Evolutionary conservation across 495 filamentous ascomycete genomes (phyloP).

Genomic region (Eremomyces bilateralis): DNA sequence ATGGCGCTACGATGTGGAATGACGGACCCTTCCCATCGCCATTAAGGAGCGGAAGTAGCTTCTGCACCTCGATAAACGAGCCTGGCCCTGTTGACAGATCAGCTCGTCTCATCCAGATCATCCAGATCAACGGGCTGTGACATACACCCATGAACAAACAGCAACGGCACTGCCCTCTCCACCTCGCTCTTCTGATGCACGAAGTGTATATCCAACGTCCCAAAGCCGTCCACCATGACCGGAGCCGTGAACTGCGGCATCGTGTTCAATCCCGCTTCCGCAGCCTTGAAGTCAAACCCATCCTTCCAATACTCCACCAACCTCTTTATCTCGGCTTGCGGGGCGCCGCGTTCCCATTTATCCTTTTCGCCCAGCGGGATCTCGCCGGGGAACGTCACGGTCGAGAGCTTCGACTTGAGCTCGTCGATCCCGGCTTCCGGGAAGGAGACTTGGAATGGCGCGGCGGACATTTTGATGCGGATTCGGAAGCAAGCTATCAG

Average conservation of each 20-base stretch:
- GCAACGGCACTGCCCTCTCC: slow-evolving; percentile 15
- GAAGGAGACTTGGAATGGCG: slow-evolving; percentile 7
- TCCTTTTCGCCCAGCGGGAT: slow-evolving; percentile 14
- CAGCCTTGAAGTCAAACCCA: slow-evolving; percentile 18
- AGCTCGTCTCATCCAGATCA: too few species aligned
- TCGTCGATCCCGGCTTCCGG: slow-evolving; percentile 5
- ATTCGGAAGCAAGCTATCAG: too few species aligned
- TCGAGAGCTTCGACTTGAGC: slow-evolving; percentile 8
- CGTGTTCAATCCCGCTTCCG: slow-evolving; percentile 18
- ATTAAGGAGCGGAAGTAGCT: slow-evolving; percentile 34
- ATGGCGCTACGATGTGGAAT: slow-evolving; percentile 50
- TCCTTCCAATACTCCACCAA: slow-evolving; percentile 27
- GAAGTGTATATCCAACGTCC: slow-evolving; percentile 18
- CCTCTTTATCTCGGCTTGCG: slow-evolving; percentile 29
- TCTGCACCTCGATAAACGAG: slow-evolving; percentile 42
- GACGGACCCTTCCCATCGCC: slow-evolving; percentile 24
- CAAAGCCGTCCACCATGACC: slow-evolving; percentile 17
- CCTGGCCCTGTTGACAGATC: slow-evolving; percentile 32
- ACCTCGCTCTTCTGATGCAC: slow-evolving; percentile 14
- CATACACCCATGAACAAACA: slow-evolving; percentile 18
- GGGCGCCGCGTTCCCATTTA: slow-evolving; percentile 24
- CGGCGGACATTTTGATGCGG: slow-evolving; percentile 3
- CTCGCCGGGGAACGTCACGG: slow-evolving; percentile 13
- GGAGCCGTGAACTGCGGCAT: slow-evolving; percentile 16
- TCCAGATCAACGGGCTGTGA: too few species aligned